These are phyloP conservation scores for Trichoderma sp. DNA, from an alignment of 2,329 filamentous ascomycete species.

Conservation along the genomic window DNA sequence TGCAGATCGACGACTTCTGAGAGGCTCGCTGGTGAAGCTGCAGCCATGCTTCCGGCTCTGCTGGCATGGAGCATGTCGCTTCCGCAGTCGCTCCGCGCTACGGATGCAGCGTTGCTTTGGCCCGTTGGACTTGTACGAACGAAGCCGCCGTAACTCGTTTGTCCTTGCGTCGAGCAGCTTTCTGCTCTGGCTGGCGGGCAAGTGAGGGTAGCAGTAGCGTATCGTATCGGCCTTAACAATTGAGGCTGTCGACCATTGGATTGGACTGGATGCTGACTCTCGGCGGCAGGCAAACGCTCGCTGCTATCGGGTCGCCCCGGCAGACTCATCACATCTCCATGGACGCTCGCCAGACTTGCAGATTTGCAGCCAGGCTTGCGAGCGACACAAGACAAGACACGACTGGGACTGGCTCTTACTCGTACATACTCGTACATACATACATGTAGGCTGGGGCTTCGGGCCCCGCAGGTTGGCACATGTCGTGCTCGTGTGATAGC, in stretches of 20 bases:
- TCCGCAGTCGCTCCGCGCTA: constrained; percentile 14
- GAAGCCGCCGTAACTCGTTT: not conserved
- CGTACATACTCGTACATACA: not conserved
- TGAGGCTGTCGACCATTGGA: not conserved
- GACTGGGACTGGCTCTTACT: not conserved
- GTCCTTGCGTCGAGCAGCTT: not conserved
- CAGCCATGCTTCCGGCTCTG: not conserved
- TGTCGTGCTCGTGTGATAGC: constrained; percentile 18
- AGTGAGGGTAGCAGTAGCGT: not conserved
- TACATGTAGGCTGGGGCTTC: not conserved
- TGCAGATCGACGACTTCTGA: constrained; percentile 16
- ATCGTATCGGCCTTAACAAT: not conserved
- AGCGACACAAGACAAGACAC: not conserved
- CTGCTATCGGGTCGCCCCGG: constrained; percentile 1
- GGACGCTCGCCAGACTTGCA: not conserved
- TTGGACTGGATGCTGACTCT: not conserved
- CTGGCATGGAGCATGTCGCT: constrained; percentile 3
- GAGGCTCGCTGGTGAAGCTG: constrained; percentile 13
- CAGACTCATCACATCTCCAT: not conserved
- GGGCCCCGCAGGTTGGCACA: constrained; percentile 14
- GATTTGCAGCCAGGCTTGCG: constrained; percentile 8
- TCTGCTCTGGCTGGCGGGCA: not conserved
- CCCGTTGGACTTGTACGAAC: not conserved
- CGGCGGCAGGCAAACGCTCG: not conserved
- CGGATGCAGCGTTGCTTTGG: constrained; percentile 5